Base-by-base conservation (phyloP, 495 filamentous ascomycete species). In the Trichoderma reesei region DNA sequence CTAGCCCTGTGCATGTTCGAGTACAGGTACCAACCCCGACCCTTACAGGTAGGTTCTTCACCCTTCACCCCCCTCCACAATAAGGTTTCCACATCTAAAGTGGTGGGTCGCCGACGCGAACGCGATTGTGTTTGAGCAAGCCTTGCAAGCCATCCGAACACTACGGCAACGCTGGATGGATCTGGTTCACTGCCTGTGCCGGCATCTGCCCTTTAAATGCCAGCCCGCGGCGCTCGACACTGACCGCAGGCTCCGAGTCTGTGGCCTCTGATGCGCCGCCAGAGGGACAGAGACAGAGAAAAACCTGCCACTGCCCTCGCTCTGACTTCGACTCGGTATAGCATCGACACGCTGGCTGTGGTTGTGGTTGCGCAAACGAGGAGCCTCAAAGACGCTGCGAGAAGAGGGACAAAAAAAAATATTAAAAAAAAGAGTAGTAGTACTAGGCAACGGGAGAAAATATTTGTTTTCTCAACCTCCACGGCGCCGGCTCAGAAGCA, bases 211-310 rank as follows among this genome's bases (percentile, higher is more conserved):
- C 37, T 56, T 56, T 56, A 56, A 56, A 56, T 56, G 51, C 51
- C 51, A 56, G 31, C 20, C 51, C 34, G 51, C 20, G 51, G 51
- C 51, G 51, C 51, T 33, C 51, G 34, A 56, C 31, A 7, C 34
- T 56, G 51, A 56, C 18, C 51, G 51, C 51, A 56, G 51, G 51
- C 51, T n/a, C n/a, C n/a, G n/a, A n/a, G n/a, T 56, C 26, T 56
- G 51, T 11, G 20, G 51, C 31, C 20, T 56, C 51, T 20, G 20
- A 56, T 56, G 51, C 51, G 51, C 51, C 51, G n/a, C 31, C 44
- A 18, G 20, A n/a, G 51, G 3, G 8, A 33, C 20, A 14, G 31
- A 33, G 20, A 56, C 3, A 46, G 11, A 46, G 16, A 46, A n/a
- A n/a, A 46, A n/a, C n/a, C n/a, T n/a, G n/a, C n/a, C n/a, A n/a